Conservation (phyloP, 352 stramenopile species). For the Phytopythium delawarense region DNA sequence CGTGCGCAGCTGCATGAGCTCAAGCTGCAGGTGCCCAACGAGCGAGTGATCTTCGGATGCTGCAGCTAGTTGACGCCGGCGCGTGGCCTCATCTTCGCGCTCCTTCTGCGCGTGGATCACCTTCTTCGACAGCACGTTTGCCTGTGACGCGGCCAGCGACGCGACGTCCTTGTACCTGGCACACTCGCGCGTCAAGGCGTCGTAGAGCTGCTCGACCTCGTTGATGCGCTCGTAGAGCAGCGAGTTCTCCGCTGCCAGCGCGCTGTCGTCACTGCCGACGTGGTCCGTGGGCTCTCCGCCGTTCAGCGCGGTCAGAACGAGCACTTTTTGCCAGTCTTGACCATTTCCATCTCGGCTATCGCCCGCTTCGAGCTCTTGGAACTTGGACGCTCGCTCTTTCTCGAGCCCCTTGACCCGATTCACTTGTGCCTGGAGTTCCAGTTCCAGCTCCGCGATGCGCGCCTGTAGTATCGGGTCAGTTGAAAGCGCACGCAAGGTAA, state of each 20-base stretch:
- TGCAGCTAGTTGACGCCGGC: constrained; percentile 51
- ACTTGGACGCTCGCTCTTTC: constrained; percentile 10
- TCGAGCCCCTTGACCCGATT: constrained; percentile 43
- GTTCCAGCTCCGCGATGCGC: constrained; percentile 50
- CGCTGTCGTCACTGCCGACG: constrained; percentile 9
- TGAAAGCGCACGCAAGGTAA: neutral
- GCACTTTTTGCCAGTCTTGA: neutral
- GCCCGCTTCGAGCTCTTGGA: neutral
- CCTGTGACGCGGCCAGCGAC: constrained; percentile 56
- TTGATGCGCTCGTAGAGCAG: constrained; percentile 61
- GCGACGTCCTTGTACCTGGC: constrained; percentile 62
- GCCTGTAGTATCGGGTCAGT: constrained; percentile 12
- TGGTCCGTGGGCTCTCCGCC: neutral
- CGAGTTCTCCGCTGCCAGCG: constrained; percentile 46
- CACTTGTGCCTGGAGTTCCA: constrained; percentile 32
- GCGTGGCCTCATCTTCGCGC: constrained; percentile 27
- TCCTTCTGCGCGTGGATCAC: constrained; percentile 51
- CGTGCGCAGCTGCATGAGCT: constrained; percentile 86
- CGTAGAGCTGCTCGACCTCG: constrained; percentile 76
- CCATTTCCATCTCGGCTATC: neutral
- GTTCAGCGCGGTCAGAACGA: neutral
- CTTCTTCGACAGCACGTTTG: constrained; percentile 48
- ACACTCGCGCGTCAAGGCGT: constrained; percentile 54
- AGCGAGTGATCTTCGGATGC: constrained; percentile 88
- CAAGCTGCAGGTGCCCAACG: constrained; percentile 87